Evolutionary conservation across 2,329 filamentous ascomycete genomes (phyloP).

Genomic region (Aspergillus floridensis): DNA sequence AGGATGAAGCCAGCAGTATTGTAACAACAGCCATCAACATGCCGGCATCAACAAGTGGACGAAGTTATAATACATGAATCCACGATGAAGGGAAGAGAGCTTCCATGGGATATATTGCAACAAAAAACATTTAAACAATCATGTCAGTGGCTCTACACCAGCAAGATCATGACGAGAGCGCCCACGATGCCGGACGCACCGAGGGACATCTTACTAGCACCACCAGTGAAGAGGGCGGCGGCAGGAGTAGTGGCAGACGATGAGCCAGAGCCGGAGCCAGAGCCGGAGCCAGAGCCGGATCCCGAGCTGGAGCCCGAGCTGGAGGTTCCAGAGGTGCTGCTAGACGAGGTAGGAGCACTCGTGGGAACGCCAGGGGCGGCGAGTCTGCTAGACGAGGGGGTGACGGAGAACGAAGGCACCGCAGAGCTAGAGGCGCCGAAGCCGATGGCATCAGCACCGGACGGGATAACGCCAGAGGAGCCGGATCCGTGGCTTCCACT

Average conservation of each 20-base stretch:
- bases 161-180: slow-evolving; percentile 17
- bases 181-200: slow-evolving; percentile 15
- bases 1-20: not conserved
- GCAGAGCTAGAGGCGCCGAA: not conserved
- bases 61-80: slow-evolving; percentile 2
- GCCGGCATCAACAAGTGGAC: not conserved
- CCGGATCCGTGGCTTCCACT: not conserved
- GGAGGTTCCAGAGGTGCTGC: not conserved
- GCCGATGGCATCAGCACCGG: not conserved
- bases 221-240: slow-evolving; percentile 25
- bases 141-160: slow-evolving; percentile 10
- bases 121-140: not conserved
- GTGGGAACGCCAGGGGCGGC: not conserved
- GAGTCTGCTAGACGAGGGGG: not conserved
- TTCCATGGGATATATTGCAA: not conserved
- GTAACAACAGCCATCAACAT: not conserved
- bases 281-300: slow-evolving; percentile 1
- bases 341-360: not conserved
- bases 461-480: not conserved
- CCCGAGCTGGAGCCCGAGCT: not conserved
- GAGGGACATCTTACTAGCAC: slow-evolving; percentile 19
- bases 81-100: not conserved
- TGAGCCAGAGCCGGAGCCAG: not conserved
- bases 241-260: slow-evolving; percentile 15
- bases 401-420: not conserved